Evolutionary conservation across 805 yeast species (phyloP), one percentile per base, ranked within the genome.

Genomic region (Candida bentonensis): DNA sequence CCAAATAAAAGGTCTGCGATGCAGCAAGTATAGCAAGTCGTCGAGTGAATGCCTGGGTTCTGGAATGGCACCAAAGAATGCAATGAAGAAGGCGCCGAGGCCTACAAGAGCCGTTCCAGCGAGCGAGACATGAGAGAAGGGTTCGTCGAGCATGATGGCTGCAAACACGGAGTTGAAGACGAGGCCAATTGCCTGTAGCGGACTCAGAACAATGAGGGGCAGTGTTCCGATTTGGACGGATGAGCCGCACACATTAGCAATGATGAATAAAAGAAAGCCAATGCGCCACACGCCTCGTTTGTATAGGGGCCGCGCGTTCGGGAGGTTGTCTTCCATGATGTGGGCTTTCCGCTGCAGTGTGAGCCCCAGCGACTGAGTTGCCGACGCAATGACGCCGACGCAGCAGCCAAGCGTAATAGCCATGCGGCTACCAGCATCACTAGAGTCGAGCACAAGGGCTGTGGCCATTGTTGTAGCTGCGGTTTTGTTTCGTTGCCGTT

Each of bases 141-240:
- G 66, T 55, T 86, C 96, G 25, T 77, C 67, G 13, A 86, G 71
- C 13, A 86, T 61, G 9, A 83, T 46, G 17, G 81, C 59, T 39
- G 92, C 83, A 54, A 85, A 74, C 1, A 83, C 60, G 0, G 92
- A 76, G 60, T 87, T 87, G 68, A 87, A 86, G 2, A 86, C 87
- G n/a, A 87, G 68, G 0, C 95, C 95, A 21, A 80, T 76, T 22
- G 94, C 85, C 58, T 86, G 95, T 44, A 86, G 63, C 0, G 95
- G 95, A 21, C 87, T 78, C 46, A 86, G 60, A 2, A 87, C 71
- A 39, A 85, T 79, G 47, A 87, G 65, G 1, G 96, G 96, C 36
- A 86, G 65, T 2, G 95, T 81, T 1, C 92, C 75, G 30, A 87
- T 76, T 62, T 87, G 96, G 22, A 86, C 80, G 17, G 82, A 67